Evolutionary conservation across 805 yeast species (phyloP), one percentile per base, ranked within the genome.

Genomic region (Millerago galiae): DNA sequence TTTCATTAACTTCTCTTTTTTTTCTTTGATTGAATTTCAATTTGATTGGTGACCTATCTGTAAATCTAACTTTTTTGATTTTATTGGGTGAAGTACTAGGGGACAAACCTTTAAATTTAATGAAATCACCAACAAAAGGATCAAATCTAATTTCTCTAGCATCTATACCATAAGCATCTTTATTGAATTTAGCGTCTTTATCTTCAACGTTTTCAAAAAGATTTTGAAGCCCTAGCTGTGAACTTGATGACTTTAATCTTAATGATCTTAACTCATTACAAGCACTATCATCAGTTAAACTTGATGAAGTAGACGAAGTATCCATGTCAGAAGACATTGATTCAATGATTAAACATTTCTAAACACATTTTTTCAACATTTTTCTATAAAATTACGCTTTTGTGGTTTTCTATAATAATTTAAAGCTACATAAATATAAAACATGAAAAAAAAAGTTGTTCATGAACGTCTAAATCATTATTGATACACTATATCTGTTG

Each of bases 231-330:
- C 38, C 38, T 8, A 37, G 10, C 17, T 16, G 34, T 11, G 42
- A 37, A 9, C 24, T 21, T 21, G 42, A 28, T 3, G 42, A 37
- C 15, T 28, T 34, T 9, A 34, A 17, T n/a, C 44, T 30, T 34
- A 44, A 36, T 10, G 50, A 46, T 7, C 15, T 35, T 39, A 46
- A 40, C 21, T 46, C 44, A 13, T 32, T 43, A 5, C 35, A 13
- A 3, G 34, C 41, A 24, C 47, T 46, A 14, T 46, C 49, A 14
- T 18, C 33, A 10, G 40, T 27, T 10, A 5, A 7, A 17, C 11
- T 21, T 21, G 24, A 21, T 21, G 24, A 21, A 7, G 7, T 7
- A 7, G 7, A 5, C 24, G 24, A 21, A 21, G 24, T 21, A 21
- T 21, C 24, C 24, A 21, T 21, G 24, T 21, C 24, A 21, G 24